phyloP scores from a whole-genome alignment of 352 stramenopile species.

The Globisporangium yorkense region DNA sequence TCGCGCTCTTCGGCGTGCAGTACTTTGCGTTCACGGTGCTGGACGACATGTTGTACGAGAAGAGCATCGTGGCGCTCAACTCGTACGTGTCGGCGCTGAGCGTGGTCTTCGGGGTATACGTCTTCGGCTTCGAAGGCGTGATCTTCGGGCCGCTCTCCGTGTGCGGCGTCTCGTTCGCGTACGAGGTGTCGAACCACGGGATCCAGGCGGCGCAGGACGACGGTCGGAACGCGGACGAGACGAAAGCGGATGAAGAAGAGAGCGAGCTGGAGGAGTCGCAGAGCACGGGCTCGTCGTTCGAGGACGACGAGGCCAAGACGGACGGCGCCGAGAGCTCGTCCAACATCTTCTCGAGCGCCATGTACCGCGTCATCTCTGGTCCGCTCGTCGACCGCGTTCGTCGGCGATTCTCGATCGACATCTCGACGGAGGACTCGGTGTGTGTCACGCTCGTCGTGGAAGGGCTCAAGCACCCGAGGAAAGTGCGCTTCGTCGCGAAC shows the following conservation, averaged over 20 bases:
- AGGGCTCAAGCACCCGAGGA: conserved; percentile 44
- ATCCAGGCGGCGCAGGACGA: conserved; percentile 83
- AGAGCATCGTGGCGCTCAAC: conserved; percentile 81
- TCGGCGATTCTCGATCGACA: conserved; percentile 70
- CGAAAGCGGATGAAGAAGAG: conserved; percentile 24
- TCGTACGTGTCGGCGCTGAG: conserved; percentile 83
- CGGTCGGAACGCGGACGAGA: conserved; percentile 30
- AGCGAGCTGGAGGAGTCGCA: conserved; percentile 51
- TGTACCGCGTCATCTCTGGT: conserved; percentile 79
- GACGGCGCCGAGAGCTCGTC: conserved; percentile 23
- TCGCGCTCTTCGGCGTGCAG: conserved; percentile 74
- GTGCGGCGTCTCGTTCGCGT: conserved; percentile 78
- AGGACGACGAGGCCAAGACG: conserved; percentile 25
- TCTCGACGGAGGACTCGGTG: conserved; percentile 65
- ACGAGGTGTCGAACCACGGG: conserved; percentile 83
- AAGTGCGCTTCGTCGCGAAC: conserved; percentile 74
- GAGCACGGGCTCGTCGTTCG: conserved; percentile 34
- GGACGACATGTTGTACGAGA: conserved; percentile 87
- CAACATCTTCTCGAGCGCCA: conserved; percentile 78
- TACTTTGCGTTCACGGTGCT: conserved; percentile 83
- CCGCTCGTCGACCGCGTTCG: conserved; percentile 73
- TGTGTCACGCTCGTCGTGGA: conserved; percentile 68
- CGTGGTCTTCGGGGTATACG: conserved; percentile 83
- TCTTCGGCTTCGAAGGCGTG: conserved; percentile 85
- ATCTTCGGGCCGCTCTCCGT: conserved; percentile 83